These are phyloP conservation scores for Tuber indicum DNA, from an alignment of 495 filamentous ascomycete species.

Conservation along the genomic window DNA sequence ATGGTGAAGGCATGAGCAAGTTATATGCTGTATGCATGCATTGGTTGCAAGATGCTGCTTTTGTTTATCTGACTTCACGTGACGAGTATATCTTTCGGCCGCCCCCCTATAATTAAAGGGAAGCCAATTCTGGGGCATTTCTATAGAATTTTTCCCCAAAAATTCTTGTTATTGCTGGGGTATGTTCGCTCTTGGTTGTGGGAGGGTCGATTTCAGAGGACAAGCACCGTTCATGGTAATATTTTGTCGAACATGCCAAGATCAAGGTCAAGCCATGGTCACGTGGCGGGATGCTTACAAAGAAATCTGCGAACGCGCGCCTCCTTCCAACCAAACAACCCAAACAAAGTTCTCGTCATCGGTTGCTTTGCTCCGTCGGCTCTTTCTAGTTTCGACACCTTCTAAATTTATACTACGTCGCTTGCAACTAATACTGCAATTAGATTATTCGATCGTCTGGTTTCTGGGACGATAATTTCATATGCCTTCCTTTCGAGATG, in stretches of 20 bases:
- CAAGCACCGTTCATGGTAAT: no score
- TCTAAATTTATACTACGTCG: background rate
- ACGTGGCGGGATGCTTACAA: background rate
- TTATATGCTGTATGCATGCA: no score
- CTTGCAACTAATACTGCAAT: background rate
- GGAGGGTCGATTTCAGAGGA: no score
- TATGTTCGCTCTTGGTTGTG: no score
- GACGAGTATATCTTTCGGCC: no score
- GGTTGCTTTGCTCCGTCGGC: background rate
- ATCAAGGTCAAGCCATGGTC: background rate
- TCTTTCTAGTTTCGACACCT: background rate
- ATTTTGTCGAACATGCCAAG: background rate
- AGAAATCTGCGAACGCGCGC: background rate
- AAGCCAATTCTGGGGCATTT: no score
- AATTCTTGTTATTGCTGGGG: no score
- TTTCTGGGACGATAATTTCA: background rate
- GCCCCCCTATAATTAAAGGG: no score
- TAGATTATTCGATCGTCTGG: background rate
- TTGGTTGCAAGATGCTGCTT: no score
- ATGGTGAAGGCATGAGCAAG: no score
- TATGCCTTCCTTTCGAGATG: constrained; percentile 73
- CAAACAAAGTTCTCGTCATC: background rate
- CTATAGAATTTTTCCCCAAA: no score
- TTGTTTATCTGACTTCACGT: no score
- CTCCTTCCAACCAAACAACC: background rate